Percentiles rank a stretch among this genome's conserved stretches.
Conservation (phyloP, 352 stramenopile species). For the Discostella stelligera region DNA sequence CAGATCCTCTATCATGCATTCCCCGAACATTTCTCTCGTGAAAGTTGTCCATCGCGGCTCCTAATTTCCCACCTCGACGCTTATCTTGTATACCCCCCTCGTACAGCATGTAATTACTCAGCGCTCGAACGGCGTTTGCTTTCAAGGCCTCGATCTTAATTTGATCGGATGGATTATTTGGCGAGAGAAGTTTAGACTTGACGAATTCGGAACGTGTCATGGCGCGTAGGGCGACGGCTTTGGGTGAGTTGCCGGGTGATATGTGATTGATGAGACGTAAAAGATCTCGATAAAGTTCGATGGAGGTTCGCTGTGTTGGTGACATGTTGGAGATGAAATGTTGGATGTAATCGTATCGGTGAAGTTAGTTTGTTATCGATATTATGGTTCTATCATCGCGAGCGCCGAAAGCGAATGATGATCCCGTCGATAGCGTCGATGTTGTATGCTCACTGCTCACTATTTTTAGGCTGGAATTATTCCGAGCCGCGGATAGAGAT, state of each 20-base stretch:
- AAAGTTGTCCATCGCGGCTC: slow-evolving; percentile 67
- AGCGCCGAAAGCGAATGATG: not conserved
- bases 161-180: slow-evolving; percentile 36
- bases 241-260: slow-evolving; percentile 70
- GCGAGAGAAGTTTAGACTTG: slow-evolving; percentile 33
- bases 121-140: slow-evolving; percentile 67
- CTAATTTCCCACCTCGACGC: slow-evolving; percentile 57
- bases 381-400: not conserved
- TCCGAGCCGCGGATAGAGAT: too few species aligned
- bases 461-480: too few species aligned
- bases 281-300: slow-evolving; percentile 76
- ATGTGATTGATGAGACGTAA: slow-evolving; percentile 72
- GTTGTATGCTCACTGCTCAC: too few species aligned
- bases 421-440: not conserved
- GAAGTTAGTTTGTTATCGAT: not conserved
- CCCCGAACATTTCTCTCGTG: slow-evolving; percentile 46
- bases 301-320: slow-evolving; percentile 41
- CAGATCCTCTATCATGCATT: slow-evolving; percentile 13
- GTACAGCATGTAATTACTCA: slow-evolving; percentile 82
- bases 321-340: not conserved
- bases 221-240: slow-evolving; percentile 63
- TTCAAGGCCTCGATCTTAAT: slow-evolving; percentile 67
- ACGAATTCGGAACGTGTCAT: slow-evolving; percentile 71
- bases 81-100: slow-evolving; percentile 70
- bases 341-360: not conserved